Base-by-base conservation (phyloP, 495 filamentous ascomycete genomes). In the Xylaria castorea region DNA sequence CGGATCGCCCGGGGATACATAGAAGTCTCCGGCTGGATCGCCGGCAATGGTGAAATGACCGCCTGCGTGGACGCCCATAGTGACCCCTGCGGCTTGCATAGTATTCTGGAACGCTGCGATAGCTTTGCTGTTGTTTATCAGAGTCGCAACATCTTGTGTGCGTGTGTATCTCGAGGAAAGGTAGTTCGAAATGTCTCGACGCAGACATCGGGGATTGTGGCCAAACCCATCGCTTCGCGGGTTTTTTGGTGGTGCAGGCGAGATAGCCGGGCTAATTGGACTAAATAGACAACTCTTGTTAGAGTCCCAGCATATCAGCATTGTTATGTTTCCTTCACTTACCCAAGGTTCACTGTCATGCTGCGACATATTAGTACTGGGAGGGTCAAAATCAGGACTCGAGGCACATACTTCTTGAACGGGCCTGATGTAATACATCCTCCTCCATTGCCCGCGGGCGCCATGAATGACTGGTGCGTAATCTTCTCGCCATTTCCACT, bases 351-450 rank as follows among this genome's bases (percentile, higher is more conserved):
- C 69, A 90, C 80, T 1, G 80, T 77, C 76, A 85, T 82, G 78
- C 79, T 82, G 27, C 60, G 38, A 75, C 5, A 22, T 46, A 32
- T 70, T 48, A 46, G 36, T 48, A 70, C 66, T 27, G 1, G 50
- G 20, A 51, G 12, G 11, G 20, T 27, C 18, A 48, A 25, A 25
- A 11, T 20, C 27, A 5, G 46, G 32, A 42, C 2, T 14, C 25
- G 46, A 14, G 30, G 6, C 14, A 60, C 77, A 12, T 62, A 82
- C 81, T 83, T 76, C 70, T 79, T 82, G 77, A 92, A 91, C 0
- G 90, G 90, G 0, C 90, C 91, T 18, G 79, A 82, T 14, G 81
- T 80, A 16, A 92, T 83, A 74, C 91, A 93, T n/a, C 91, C 91
- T n/a, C 91, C 91, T 7, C 91, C 91, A 20, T 81, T 85, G n/a